A percentile compares a stretch with the other conserved stretches of the same genome.
Conservation (phyloP, 257 asterid species). For the Salvia miltiorrhiza region DNA sequence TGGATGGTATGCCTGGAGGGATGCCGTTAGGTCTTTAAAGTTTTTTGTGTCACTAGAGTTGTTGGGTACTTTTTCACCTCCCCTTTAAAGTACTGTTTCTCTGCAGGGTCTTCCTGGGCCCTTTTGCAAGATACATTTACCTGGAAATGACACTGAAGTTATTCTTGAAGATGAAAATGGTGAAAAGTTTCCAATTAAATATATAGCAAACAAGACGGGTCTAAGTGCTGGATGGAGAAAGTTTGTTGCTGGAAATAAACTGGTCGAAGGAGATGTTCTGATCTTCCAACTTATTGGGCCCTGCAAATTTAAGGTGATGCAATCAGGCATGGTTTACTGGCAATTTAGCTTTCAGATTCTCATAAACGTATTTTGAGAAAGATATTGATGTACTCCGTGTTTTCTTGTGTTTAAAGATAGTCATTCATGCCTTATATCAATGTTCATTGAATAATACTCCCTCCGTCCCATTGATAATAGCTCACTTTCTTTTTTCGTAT, state of each 20-base stretch:
- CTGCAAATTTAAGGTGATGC: slow-evolving; percentile 66
- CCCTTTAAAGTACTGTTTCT: slow-evolving; percentile 12
- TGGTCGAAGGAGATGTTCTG: slow-evolving; percentile 84
- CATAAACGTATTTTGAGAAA: background rate
- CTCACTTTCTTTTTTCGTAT: too few relatives aligned
- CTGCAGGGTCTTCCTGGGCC: slow-evolving; percentile 83
- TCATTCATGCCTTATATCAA: background rate
- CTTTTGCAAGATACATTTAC: slow-evolving; percentile 72
- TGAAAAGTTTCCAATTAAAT: slow-evolving; percentile 65
- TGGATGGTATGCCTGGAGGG: slow-evolving; percentile 73
- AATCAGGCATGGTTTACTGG: background rate
- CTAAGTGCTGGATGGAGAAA: slow-evolving; percentile 96
- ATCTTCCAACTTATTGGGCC: slow-evolving; percentile 60
- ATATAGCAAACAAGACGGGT: slow-evolving; percentile 78
- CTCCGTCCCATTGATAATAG: too few relatives aligned
- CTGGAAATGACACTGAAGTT: slow-evolving; percentile 51
- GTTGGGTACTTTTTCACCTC: slow-evolving; percentile 13
- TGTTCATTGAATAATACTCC: background rate
- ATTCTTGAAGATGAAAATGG: slow-evolving; percentile 60
- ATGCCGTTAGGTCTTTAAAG: background rate
- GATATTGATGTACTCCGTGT: background rate
- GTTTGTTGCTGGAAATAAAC: slow-evolving; percentile 68
- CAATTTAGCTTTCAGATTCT: background rate
- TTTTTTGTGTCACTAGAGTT: slow-evolving; percentile 1
- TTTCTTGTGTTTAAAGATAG: background rate